Evolutionary conservation across 768 basidiomycete species (phyloP).

Genomic region (Lentinula sp.): DNA sequence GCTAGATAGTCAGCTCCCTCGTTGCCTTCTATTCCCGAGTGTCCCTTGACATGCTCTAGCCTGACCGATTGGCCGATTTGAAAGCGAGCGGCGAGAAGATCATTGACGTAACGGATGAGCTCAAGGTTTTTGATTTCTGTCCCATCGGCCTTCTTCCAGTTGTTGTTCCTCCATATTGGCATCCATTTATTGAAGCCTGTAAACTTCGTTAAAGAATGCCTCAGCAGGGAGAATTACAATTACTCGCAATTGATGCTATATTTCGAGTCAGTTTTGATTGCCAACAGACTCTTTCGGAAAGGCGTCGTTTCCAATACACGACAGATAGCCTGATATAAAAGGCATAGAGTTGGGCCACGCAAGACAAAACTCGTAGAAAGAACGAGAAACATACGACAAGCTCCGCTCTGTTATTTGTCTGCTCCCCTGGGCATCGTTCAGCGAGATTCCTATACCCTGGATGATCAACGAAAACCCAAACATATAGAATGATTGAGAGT

Average conservation of each 20-base stretch:
- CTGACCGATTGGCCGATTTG: slow-evolving; percentile 46
- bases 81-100: slow-evolving; percentile 51
- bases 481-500: not conserved
- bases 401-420: slow-evolving; percentile 88
- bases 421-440: slow-evolving; percentile 76
- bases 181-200: slow-evolving; percentile 69
- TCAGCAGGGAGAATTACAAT: not conserved
- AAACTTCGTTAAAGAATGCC: not conserved
- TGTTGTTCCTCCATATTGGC: slow-evolving; percentile 53
- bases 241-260: slow-evolving; percentile 75
- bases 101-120: slow-evolving; percentile 65
- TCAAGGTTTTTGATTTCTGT: slow-evolving; percentile 64
- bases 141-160: slow-evolving; percentile 41
- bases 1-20: slow-evolving; percentile 81
- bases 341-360: not conserved
- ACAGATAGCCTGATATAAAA: slow-evolving; percentile 62
- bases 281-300: slow-evolving; percentile 41
- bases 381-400: slow-evolving; percentile 52
- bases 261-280: slow-evolving; percentile 82
- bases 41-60: slow-evolving; percentile 74
- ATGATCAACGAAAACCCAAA: not conserved
- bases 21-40: slow-evolving; percentile 74
- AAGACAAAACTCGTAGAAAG: not conserved
- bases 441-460: slow-evolving; percentile 57
- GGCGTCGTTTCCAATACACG: slow-evolving; percentile 75